Evolutionary conservation across 176 grass and related monocot species (phyloP).

Genomic region (Alloteropsis semialata): DNA sequence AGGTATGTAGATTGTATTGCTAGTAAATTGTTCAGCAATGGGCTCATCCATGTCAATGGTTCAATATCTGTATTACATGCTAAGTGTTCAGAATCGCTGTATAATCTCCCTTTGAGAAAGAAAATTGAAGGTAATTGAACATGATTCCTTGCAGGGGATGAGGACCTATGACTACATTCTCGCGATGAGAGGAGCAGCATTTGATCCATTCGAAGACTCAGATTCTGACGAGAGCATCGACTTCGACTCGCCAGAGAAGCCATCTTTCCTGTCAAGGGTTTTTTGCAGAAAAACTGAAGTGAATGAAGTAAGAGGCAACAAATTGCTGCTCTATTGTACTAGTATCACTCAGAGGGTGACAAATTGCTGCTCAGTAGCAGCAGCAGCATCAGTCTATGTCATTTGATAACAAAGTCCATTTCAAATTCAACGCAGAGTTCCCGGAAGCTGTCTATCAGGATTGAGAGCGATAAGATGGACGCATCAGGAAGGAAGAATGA

Average conservation of each 20-base stretch:
- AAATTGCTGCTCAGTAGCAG: too few relatives aligned
- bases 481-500: conserved; percentile 50
- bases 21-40: not conserved
- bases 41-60: not conserved
- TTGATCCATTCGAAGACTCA: conserved; percentile 71
- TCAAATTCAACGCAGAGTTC: conserved; percentile 51
- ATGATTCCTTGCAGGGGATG: conserved; percentile 62
- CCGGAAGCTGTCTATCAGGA: conserved; percentile 72
- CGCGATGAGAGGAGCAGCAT: conserved; percentile 80
- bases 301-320: conserved; percentile 47
- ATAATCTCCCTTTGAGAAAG: not conserved
- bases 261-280: conserved; percentile 54
- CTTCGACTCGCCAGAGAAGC: conserved; percentile 64
- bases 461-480: conserved; percentile 59
- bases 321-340: not conserved
- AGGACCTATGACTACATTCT: conserved; percentile 99
- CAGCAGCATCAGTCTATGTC: too few relatives aligned
- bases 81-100: not conserved
- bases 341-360: too few relatives aligned
- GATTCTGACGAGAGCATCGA: conserved; percentile 76
- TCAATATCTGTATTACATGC: not conserved
- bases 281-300: conserved; percentile 52
- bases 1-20: conserved; percentile 38
- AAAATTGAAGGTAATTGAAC: not conserved
- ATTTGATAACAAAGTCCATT: conserved; percentile 27